phyloP scores from a whole-genome alignment of 1,139 yeast species.

The Arxiozyma telluris region DNA sequence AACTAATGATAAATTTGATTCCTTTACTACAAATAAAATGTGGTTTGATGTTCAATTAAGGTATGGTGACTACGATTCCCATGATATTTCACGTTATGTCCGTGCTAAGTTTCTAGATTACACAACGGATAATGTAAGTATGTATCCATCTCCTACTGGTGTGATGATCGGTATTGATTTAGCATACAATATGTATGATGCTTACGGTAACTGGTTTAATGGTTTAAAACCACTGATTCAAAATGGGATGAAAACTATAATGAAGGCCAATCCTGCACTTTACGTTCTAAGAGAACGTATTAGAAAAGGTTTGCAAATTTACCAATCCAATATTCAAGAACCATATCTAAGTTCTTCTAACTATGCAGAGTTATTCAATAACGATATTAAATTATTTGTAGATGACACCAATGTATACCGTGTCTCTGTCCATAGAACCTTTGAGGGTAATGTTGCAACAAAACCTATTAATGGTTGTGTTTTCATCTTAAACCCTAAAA shows the following conservation, averaged over 20 bases:
- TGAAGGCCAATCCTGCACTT: conserved; percentile 92
- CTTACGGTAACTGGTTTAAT: conserved; percentile 96
- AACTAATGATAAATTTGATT: conserved; percentile 43
- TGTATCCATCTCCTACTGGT: conserved; percentile 93
- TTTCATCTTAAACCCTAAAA: conserved; percentile 78
- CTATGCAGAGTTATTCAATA: conserved; percentile 81
- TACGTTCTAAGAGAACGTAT: conserved; percentile 88
- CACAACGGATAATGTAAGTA: conserved; percentile 74
- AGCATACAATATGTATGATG: conserved; percentile 93
- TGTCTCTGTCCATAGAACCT: conserved; percentile 86
- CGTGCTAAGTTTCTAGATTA: conserved; percentile 90
- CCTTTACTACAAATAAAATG: conserved; percentile 50
- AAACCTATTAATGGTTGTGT: conserved; percentile 92
- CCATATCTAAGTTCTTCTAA: conserved; percentile 83
- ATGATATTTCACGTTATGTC: conserved; percentile 89
- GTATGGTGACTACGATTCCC: conserved; percentile 96
- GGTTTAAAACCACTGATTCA: conserved; percentile 86
- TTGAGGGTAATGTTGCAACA: conserved; percentile 87
- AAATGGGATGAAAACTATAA: conserved; percentile 85
- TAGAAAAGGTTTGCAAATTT: conserved; percentile 85
- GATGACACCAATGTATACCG: conserved; percentile 93
- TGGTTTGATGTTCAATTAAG: conserved; percentile 95
- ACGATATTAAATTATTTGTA: conserved; percentile 72
- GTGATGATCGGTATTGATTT: conserved; percentile 82
- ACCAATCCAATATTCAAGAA: conserved; percentile 90